Evolutionary conservation across 805 yeast genomes (phyloP).

Genomic region (Brettanomyces sp.): DNA sequence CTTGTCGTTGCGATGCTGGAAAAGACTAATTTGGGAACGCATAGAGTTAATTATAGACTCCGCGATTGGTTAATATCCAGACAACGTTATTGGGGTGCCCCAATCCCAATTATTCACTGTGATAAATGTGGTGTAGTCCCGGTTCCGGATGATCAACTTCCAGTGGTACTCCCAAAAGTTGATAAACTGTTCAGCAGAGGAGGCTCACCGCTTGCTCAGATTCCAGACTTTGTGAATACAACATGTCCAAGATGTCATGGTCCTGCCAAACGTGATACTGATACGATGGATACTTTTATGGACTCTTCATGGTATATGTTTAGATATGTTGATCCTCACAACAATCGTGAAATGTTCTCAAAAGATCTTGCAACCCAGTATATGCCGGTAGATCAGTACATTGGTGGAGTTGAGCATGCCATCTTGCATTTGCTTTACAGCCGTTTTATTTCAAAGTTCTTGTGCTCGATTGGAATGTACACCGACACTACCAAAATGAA

Average conservation of each 20-base stretch:
- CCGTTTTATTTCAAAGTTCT: conserved; percentile 75
- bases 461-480: conserved; percentile 63
- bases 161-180: conserved; percentile 67
- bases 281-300: conserved; percentile 98
- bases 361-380: conserved; percentile 36
- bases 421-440: conserved; percentile 83
- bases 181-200: conserved; percentile 33
- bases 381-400: conserved; percentile 83
- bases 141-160: conserved; percentile 81
- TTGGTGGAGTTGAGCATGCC: conserved; percentile 97
- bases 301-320: conserved; percentile 96
- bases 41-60: conserved; percentile 48
- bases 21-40: conserved; percentile 31
- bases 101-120: conserved; percentile 92
- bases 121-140: conserved; percentile 80
- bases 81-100: conserved; percentile 98
- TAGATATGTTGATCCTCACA: conserved; percentile 71
- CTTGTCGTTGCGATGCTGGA: conserved; percentile 23
- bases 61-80: conserved; percentile 94
- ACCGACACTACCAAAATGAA: conserved; percentile 36
- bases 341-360: conserved; percentile 44
- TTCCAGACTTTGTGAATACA: conserved; percentile 61
- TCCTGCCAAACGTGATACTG: conserved; percentile 80
- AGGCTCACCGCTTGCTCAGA: conserved; percentile 61
- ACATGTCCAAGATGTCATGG: conserved; percentile 74